phyloP scores from a whole-genome alignment of 352 stramenopile species.

The Globisporangium paroecandrum region DNA sequence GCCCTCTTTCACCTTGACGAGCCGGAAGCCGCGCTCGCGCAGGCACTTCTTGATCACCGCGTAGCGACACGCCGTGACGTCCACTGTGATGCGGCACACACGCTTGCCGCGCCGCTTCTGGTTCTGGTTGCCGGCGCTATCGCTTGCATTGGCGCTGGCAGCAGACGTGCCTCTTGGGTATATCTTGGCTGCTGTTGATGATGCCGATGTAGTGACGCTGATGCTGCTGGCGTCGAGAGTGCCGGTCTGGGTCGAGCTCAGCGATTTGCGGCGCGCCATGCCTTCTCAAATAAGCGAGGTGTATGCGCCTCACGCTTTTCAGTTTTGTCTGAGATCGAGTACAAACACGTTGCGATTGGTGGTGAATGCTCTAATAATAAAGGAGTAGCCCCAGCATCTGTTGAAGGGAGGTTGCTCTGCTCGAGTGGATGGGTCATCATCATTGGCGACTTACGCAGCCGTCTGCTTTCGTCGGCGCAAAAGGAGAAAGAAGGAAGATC shows the following conservation, averaged over 20 bases:
- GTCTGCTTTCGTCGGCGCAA: too few relatives aligned
- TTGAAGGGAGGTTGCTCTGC: too few relatives aligned
- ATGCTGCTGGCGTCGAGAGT: neutral
- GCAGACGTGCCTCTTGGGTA: too few relatives aligned
- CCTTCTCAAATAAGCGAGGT: too few relatives aligned
- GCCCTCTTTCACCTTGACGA: constrained; percentile 30
- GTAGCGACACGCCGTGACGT: constrained; percentile 41
- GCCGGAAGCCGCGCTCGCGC: constrained; percentile 33
- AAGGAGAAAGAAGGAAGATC: too few relatives aligned
- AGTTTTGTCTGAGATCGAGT: too few relatives aligned
- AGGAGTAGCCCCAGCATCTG: too few relatives aligned
- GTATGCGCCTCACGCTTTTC: too few relatives aligned
- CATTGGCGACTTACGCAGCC: too few relatives aligned
- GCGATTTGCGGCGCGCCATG: constrained; percentile 1
- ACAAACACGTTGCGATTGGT: too few relatives aligned
- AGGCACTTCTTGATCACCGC: constrained; percentile 43
- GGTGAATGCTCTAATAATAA: too few relatives aligned
- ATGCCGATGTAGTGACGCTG: neutral
- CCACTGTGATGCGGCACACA: constrained; percentile 29
- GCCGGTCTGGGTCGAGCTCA: neutral
- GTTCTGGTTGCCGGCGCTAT: neutral
- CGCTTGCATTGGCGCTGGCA: neutral
- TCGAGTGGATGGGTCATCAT: too few relatives aligned
- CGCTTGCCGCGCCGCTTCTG: neutral
- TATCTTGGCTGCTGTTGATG: neutral